A percentile compares a stretch with the other conserved stretches of the same genome.
phyloP scores from a whole-genome alignment of 2,329 filamentous ascomycete genomes.

The Penicillium thymicola region DNA sequence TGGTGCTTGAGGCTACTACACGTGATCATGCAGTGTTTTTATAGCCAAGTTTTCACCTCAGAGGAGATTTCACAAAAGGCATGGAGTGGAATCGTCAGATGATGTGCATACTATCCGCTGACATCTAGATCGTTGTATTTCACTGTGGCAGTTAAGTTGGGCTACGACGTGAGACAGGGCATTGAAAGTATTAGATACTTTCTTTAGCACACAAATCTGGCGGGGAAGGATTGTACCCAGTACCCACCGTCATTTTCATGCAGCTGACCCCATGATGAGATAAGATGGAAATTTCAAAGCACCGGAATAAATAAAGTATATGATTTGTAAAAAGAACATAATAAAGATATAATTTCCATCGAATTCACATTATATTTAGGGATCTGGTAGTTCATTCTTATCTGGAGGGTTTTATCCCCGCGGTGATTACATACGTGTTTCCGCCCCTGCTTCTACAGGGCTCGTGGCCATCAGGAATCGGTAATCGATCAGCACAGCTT shows the following conservation, averaged over 20 bases:
- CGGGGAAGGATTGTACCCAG: constrained; percentile 22
- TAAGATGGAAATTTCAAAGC: background rate
- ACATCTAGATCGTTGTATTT: constrained; percentile 25
- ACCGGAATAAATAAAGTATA: background rate
- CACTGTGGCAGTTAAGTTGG: background rate
- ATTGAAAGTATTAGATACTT: constrained; percentile 9
- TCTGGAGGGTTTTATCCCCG: constrained; percentile 1
- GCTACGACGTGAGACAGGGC: constrained; percentile 30
- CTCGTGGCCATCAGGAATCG: constrained; percentile 7
- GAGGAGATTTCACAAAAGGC: background rate
- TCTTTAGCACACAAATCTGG: constrained; percentile 9
- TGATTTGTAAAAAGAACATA: background rate
- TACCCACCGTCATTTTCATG: constrained; percentile 8
- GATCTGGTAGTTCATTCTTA: constrained; percentile 7
- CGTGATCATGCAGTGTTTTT: background rate
- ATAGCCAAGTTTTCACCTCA: background rate
- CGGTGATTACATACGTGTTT: constrained; percentile 7
- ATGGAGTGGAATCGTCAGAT: background rate
- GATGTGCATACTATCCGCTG: background rate
- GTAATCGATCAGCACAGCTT: constrained; percentile 13
- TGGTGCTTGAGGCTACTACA: constrained; percentile 1
- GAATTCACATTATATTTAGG: background rate
- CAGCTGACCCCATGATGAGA: constrained; percentile 5
- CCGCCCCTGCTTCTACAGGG: constrained; percentile 6
- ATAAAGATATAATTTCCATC: background rate